These are phyloP conservation scores for Flaveria linearis DNA, from an alignment of 129 eudicot species.

Conservation along the genomic window DNA sequence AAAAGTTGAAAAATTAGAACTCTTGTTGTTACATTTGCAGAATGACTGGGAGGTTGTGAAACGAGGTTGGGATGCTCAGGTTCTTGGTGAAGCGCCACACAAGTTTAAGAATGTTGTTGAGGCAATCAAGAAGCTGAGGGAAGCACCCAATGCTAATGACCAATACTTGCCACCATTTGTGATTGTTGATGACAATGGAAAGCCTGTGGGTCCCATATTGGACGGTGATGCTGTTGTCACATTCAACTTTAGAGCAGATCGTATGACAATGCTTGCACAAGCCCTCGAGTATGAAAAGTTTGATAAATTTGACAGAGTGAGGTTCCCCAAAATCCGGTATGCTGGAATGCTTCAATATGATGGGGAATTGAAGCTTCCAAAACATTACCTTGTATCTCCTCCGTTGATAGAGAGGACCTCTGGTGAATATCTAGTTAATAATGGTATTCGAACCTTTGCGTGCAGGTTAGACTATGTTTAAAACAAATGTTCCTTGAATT, in stretches of 20 bases:
- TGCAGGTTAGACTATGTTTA: conserved; percentile 55
- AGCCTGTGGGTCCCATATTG: conserved; percentile 80
- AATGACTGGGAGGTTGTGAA: conserved; percentile 90
- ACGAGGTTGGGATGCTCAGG: conserved; percentile 98
- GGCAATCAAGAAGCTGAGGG: conserved; percentile 76
- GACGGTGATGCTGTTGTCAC: conserved; percentile 98
- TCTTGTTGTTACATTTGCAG: conserved; percentile 38
- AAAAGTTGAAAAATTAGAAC: neutral
- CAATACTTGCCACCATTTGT: conserved; percentile 88
- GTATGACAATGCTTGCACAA: conserved; percentile 91
- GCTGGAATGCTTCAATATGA: conserved; percentile 98
- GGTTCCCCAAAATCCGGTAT: conserved; percentile 74
- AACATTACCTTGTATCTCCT: conserved; percentile 78
- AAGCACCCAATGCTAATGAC: conserved; percentile 56
- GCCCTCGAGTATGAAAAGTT: conserved; percentile 83
- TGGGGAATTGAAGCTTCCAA: conserved; percentile 93
- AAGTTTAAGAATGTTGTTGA: conserved; percentile 68
- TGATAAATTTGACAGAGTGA: conserved; percentile 75
- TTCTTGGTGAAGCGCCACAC: conserved; percentile 96
- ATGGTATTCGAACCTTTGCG: conserved; percentile 79
- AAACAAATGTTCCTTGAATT: neutral
- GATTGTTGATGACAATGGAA: conserved; percentile 76
- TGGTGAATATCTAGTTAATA: conserved; percentile 77
- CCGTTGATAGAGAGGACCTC: conserved; percentile 91
- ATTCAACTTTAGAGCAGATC: conserved; percentile 84